A percentile compares a stretch with the other conserved stretches of the same genome.
phyloP scores from a whole-genome alignment of 768 basidiomycete species.

The Boletus vinaceobasis region DNA sequence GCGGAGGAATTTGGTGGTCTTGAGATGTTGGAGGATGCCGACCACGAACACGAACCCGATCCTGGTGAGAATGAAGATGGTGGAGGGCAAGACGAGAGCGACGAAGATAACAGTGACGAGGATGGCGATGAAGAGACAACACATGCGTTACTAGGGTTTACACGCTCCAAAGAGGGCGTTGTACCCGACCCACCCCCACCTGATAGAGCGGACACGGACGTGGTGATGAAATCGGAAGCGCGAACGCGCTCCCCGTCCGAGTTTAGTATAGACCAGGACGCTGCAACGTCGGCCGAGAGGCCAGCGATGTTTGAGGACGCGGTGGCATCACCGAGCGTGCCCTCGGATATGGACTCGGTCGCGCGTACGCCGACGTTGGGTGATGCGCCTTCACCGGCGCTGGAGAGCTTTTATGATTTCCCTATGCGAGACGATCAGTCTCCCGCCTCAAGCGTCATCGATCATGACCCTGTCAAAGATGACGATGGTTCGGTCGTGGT shows the following conservation, averaged over 20 bases:
- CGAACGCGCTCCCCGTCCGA: slow-evolving; percentile 11
- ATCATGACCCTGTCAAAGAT: slow-evolving; percentile 22
- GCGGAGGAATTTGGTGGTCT: slow-evolving; percentile 41
- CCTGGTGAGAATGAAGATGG: slow-evolving; percentile 1
- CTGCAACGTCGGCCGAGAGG: background rate
- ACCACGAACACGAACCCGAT: background rate
- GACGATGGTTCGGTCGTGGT: background rate
- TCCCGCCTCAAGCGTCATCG: slow-evolving; percentile 28
- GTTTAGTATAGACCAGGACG: slow-evolving; percentile 1
- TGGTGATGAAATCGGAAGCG: background rate
- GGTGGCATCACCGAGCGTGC: slow-evolving; percentile 21
- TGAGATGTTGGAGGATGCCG: slow-evolving; percentile 13
- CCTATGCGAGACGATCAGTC: slow-evolving; percentile 24
- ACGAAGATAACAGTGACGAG: slow-evolving; percentile 38
- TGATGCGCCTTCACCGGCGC: slow-evolving; percentile 18
- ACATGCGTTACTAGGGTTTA: slow-evolving; percentile 24
- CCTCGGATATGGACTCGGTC: slow-evolving; percentile 28
- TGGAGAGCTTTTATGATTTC: slow-evolving; percentile 25
- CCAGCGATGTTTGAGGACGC: slow-evolving; percentile 10
- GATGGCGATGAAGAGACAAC: slow-evolving; percentile 33
- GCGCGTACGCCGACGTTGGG: slow-evolving; percentile 21
- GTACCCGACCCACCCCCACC: background rate
- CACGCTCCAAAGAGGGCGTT: background rate
- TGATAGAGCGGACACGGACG: background rate
- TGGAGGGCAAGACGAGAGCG: slow-evolving; percentile 33